Percentiles rank a stretch among this genome's conserved stretches.
Conservation (phyloP, 2,329 filamentous ascomycete genomes). For the Sporothrix brunneoviolacea region DNA sequence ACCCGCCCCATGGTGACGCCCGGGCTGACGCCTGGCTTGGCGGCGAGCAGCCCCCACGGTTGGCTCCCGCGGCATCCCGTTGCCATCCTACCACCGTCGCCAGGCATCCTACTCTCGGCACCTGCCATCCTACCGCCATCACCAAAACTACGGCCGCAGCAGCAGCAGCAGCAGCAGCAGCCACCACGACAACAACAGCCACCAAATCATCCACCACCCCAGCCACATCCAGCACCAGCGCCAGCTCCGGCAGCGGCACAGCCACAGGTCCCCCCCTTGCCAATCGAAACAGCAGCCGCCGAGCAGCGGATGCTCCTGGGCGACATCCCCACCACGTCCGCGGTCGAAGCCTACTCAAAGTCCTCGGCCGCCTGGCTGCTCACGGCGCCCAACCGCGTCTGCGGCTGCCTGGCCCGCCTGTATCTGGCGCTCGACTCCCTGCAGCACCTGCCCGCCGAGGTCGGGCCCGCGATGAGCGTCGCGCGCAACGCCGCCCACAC, state of each 20-base stretch:
- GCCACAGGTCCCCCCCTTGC: no score
- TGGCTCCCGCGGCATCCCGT: neutral
- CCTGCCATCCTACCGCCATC: no score
- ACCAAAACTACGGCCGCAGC: no score
- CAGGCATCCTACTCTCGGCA: no score
- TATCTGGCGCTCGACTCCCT: conserved; percentile 46
- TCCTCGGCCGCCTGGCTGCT: conserved; percentile 13
- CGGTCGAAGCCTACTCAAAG: conserved; percentile 6
- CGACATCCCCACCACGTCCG: neutral
- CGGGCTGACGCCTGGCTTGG: neutral
- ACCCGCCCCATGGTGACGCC: neutral
- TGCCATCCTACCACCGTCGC: neutral
- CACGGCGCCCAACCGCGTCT: conserved; percentile 23
- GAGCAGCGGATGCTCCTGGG: neutral
- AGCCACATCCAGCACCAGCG: neutral
- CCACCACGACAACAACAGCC: no score
- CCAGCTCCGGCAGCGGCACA: no score
- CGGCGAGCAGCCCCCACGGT: neutral
- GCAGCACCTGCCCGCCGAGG: conserved; percentile 37
- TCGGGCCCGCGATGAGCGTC: conserved; percentile 40
- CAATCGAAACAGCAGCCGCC: no score
- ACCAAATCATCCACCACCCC: no score
- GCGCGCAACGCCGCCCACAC: conserved; percentile 41
- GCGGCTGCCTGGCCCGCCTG: conserved; percentile 43
- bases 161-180: no score